Evolutionary conservation across 306 rosid species (phyloP), one percentile per base, ranked within the genome.

Genomic region (Crotalaria pallida): DNA sequence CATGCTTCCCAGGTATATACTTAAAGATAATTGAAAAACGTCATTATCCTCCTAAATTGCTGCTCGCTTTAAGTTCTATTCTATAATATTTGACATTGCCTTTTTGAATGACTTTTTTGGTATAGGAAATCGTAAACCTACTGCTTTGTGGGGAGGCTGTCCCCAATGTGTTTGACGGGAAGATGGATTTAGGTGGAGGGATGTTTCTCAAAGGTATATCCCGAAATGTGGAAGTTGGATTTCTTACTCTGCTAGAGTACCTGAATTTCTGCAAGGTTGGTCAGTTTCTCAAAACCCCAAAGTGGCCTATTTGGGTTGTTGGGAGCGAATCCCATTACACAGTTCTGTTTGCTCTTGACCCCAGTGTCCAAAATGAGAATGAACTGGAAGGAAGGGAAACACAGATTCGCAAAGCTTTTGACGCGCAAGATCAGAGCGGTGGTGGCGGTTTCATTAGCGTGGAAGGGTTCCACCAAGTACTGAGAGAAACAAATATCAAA

Each of bases 301-400:
- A 86, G 75, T 94, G 97, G 99, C 97, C 99, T 60, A 91, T 94
- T 73, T 94, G 99, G 97, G 96, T 91, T 26, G 87, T 94, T 57
- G 97, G 96, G 43, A 88, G 97, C 63, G 98, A 94, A 84, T 90
- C 98, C 71, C 96, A 88, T 81, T 94, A 88, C 78, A 93, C 98
- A 3, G 98, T 93, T 10, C 77, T 93, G 50, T 93, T 90, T 84
- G 88, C 98, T 76, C 90, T 87, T 40, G 96, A 93, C 72, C 83
- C 87, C 38, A 58, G 77, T 10, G 94, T 90, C 12, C 98, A 93
- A 84, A 88, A 85, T 16, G 98, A 88, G 88, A 93, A 93, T 78
- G 98, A 93, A 84, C 84, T 93, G 41, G 98, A 93, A 83, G 90
- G 84, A 78, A 88, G 96, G 78, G 98, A 90, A 69, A 88, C 96